These are phyloP conservation scores for Cystofilobasidium capitatum DNA, from an alignment of 768 basidiomycete genomes.

Conservation along the genomic window DNA sequence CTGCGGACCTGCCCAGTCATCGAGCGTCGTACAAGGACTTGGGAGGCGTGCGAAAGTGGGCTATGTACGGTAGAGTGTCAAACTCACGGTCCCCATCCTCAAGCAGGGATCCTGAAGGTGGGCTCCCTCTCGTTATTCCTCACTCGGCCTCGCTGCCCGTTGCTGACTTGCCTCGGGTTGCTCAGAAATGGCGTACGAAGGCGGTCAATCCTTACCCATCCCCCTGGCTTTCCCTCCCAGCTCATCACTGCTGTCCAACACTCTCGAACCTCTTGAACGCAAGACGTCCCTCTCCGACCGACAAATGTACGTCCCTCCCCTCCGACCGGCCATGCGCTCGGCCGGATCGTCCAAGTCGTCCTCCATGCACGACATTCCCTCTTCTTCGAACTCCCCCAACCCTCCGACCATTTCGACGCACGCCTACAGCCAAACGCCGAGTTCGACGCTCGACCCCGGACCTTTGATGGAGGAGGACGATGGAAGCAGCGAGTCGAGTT, in stretches of 20 bases:
- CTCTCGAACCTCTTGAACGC: not conserved
- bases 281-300: slow-evolving; percentile 4
- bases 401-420: not conserved
- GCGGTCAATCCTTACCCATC: not conserved
- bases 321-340: not conserved
- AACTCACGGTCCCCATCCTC: not conserved
- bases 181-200: not conserved
- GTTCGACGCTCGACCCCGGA: not conserved
- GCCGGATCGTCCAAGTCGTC: not conserved
- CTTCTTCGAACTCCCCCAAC: not conserved
- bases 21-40: not conserved
- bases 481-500: not conserved
- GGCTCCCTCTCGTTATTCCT: too few relatives aligned
- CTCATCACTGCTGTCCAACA: not conserved
- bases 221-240: not conserved
- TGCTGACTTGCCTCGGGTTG: not conserved
- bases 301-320: not conserved
- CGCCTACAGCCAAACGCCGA: not conserved
- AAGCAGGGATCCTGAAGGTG: not conserved
- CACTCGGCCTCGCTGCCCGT: too few relatives aligned
- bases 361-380: not conserved
- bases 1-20: not conserved
- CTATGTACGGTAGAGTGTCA: not conserved
- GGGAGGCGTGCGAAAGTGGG: not conserved
- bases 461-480: not conserved